A percentile compares a stretch with the other conserved stretches of the same genome.
These are phyloP conservation scores for Hyaloperonospora arabidopsidis DNA, from an alignment of 352 stramenopile species.

Conservation along the genomic window DNA sequence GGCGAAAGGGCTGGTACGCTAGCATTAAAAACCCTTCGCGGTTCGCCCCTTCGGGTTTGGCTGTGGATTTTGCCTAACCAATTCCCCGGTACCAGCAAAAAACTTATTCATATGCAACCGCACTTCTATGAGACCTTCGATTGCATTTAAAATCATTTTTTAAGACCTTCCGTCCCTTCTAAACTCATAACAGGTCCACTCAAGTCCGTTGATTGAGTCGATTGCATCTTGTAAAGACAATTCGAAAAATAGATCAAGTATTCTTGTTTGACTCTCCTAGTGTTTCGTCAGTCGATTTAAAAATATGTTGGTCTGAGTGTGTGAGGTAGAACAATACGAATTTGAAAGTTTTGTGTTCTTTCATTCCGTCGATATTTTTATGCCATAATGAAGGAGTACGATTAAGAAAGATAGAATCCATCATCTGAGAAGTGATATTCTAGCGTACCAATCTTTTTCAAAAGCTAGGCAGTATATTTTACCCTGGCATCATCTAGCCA, in stretches of 20 bases:
- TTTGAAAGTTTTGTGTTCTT: constrained; percentile 42
- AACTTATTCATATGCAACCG: no score
- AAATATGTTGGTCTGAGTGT: constrained; percentile 38
- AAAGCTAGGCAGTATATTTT: constrained; percentile 31
- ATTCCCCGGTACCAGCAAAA: no score
- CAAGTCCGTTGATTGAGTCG: constrained; percentile 38
- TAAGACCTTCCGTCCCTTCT: constrained; percentile 26
- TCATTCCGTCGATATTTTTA: constrained; percentile 46
- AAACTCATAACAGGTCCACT: constrained; percentile 29
- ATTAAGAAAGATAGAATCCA: background rate
- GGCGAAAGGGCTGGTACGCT: no score
- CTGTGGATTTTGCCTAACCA: no score
- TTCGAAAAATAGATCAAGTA: constrained; percentile 38
- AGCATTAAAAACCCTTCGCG: no score
- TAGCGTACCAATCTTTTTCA: constrained; percentile 46
- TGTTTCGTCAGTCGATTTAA: constrained; percentile 40
- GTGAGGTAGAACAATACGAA: constrained; percentile 36
- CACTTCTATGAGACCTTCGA: no score
- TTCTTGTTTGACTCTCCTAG: constrained; percentile 36
- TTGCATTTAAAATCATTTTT: no score
- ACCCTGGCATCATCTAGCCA: constrained; percentile 58
- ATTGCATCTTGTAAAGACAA: constrained; percentile 41
- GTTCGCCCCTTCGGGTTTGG: no score
- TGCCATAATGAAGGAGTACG: background rate
- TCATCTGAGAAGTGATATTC: background rate